A percentile compares a stretch with the other conserved stretches of the same genome.
phyloP scores from a whole-genome alignment of 176 grass and related monocot genomes.

The Cenchrus americanus region DNA sequence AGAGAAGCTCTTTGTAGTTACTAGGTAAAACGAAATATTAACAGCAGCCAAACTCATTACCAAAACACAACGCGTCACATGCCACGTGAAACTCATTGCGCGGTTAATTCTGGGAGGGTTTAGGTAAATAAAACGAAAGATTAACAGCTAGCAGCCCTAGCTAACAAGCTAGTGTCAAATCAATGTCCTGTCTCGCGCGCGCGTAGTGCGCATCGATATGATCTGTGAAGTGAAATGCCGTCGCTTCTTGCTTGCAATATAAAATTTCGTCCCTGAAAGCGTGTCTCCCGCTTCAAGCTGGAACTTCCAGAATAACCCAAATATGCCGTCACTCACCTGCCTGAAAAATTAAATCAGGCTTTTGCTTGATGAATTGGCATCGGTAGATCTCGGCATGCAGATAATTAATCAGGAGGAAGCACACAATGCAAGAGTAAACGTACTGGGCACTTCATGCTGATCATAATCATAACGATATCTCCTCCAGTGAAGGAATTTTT shows the following conservation, averaged over 20 bases:
- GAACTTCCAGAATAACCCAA: not conserved
- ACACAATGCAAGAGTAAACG: no score
- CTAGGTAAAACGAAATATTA: not conserved
- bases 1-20: no score
- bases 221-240: not conserved
- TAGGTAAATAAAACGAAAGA: conserved; percentile 14
- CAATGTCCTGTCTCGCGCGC: not conserved
- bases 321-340: not conserved
- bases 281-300: not conserved
- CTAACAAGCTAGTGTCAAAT: not conserved
- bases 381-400: not conserved
- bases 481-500: not conserved
- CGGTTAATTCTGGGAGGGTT: not conserved
- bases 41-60: not conserved
- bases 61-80: not conserved
- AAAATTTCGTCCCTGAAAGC: not conserved
- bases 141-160: not conserved
- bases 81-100: not conserved
- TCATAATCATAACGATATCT: not conserved
- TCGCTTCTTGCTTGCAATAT: not conserved
- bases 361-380: not conserved
- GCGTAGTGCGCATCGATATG: no score
- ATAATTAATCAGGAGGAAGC: no score
- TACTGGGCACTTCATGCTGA: no score
- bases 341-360: not conserved